These are phyloP conservation scores for Blastomyces gilchristii DNA, from an alignment of 2,329 filamentous ascomycete species.

Conservation along the genomic window DNA sequence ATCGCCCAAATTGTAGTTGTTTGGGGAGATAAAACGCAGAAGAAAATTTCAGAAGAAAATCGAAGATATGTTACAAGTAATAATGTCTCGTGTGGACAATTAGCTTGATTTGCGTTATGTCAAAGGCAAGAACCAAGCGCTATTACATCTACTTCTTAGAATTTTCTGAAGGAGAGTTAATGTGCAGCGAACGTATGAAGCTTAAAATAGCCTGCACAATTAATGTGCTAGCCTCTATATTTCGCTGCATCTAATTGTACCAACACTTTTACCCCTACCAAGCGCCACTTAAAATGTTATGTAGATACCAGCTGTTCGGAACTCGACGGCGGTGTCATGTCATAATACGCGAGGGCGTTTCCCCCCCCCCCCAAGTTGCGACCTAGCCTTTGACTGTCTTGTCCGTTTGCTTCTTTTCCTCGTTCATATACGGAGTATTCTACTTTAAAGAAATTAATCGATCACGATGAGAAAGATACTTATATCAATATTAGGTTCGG, in stretches of 20 bases:
- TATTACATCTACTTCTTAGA: slow-evolving; percentile 12
- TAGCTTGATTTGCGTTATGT: slow-evolving; percentile 16
- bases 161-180: background rate
- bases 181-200: slow-evolving; percentile 8
- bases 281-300: background rate
- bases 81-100: slow-evolving; percentile 22
- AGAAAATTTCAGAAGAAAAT: slow-evolving; percentile 14
- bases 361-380: background rate
- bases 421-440: background rate
- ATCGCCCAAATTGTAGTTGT: slow-evolving; percentile 26
- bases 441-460: background rate
- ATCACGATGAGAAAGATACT: slow-evolving; percentile 12
- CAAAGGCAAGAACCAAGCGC: slow-evolving; percentile 23
- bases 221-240: slow-evolving; percentile 5
- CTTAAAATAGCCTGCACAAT: slow-evolving; percentile 8
- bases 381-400: background rate
- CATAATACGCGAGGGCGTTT: background rate
- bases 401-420: background rate
- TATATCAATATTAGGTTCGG: slow-evolving; percentile 36
- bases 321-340: background rate
- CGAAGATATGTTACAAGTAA: slow-evolving; percentile 30
- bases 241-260: slow-evolving; percentile 8
- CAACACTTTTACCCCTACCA: background rate
- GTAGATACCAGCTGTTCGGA: background rate
- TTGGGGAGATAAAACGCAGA: slow-evolving; percentile 16